Percentiles rank a stretch among this genome's conserved stretches.
Conservation (phyloP, 169 alveolate species). For the Plasmodium chabaudi region DNA sequence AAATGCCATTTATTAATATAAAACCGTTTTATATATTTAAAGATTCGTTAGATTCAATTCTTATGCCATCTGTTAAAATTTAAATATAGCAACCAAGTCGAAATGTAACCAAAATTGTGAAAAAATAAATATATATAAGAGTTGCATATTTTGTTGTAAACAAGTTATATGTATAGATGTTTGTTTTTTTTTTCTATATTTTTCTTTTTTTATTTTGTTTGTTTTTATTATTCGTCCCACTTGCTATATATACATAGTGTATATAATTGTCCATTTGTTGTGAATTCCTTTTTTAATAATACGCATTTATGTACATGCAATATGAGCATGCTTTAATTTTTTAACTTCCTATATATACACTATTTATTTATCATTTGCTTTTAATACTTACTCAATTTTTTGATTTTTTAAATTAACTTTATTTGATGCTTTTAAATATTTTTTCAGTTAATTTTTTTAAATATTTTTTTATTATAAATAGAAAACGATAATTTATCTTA, state of each 20-base stretch:
- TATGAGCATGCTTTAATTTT: too few species aligned
- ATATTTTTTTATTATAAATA: too few species aligned
- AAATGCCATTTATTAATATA: conserved; percentile 60
- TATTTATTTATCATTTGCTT: too few species aligned
- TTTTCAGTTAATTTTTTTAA: too few species aligned
- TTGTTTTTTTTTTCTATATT: background rate
- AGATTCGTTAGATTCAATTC: conserved; percentile 60
- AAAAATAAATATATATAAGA: background rate
- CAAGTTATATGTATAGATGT: conserved; percentile 9
- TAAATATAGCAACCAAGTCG: conserved; percentile 1
- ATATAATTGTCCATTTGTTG: too few species aligned
- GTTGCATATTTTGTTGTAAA: background rate
- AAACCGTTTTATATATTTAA: conserved; percentile 62
- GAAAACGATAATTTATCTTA: too few species aligned
- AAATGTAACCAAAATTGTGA: background rate
- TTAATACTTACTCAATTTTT: too few species aligned
- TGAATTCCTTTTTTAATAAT: too few species aligned
- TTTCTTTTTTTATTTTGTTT: background rate
- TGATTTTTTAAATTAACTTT: too few species aligned
- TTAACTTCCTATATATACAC: too few species aligned
- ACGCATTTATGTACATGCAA: too few species aligned
- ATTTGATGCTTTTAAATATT: too few species aligned
- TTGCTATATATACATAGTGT: background rate
- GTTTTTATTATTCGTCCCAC: background rate
- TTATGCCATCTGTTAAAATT: conserved; percentile 35